Conservation (phyloP, 371 early-diverging fungal genomes). For the Mortierella sp. region DNA sequence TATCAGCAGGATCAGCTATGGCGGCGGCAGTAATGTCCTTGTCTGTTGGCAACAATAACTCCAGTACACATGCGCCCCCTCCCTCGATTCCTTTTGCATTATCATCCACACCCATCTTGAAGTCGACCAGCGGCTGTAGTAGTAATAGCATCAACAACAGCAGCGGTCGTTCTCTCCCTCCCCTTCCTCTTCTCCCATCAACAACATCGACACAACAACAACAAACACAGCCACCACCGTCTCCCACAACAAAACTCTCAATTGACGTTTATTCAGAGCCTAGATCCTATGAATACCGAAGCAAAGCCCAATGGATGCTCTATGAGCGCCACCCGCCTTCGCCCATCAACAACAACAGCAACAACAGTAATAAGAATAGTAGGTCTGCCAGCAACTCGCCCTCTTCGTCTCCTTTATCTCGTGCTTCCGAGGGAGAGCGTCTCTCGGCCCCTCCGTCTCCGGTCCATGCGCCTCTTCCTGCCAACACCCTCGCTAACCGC, state of each 20-base stretch:
- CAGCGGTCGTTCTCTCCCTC: not conserved
- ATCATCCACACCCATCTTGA: not conserved
- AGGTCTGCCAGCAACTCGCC: slow-evolving; percentile 9
- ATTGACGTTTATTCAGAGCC: slow-evolving; percentile 12
- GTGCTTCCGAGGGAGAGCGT: not conserved
- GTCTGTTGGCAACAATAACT: not conserved
- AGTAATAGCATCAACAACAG: not conserved
- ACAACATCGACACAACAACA: not conserved
- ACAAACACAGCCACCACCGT: slow-evolving; percentile 8
- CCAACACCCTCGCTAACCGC: not conserved
- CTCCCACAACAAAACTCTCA: slow-evolving; percentile 8
- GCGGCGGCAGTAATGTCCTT: not conserved
- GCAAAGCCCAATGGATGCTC: slow-evolving; percentile 40
- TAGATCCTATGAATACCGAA: slow-evolving; percentile 24
- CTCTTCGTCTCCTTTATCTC: slow-evolving; percentile 12
- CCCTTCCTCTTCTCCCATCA: not conserved
- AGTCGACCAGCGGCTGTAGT: not conserved
- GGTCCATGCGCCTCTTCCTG: not conserved
- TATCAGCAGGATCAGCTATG: not conserved
- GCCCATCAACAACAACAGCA: slow-evolving; percentile 13
- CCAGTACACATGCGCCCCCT: not conserved
- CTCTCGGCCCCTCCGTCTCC: slow-evolving; percentile 8
- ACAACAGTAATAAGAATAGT: not conserved
- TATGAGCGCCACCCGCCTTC: slow-evolving; percentile 57
- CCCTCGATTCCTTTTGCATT: not conserved